Evolutionary conservation across 768 basidiomycete genomes (phyloP), one percentile per base, ranked within the genome.

Genomic region (Russula sp.): DNA sequence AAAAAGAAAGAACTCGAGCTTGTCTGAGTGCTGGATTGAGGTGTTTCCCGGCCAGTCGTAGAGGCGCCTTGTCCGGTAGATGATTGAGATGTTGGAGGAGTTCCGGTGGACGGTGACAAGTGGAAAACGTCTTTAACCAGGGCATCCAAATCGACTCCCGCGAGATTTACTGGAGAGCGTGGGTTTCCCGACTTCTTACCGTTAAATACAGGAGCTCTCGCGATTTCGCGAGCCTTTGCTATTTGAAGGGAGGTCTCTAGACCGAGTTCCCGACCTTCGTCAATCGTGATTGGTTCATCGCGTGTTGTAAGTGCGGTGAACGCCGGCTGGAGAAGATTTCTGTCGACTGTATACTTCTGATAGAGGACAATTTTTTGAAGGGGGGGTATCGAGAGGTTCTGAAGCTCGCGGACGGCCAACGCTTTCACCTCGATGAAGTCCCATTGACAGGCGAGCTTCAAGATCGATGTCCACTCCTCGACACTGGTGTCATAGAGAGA

Each of bases 301-400:
- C 84, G 81, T 11, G 74, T 73, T 45, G 83, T 83, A 0, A 89
- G 73, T 0, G 74, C 70, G 22, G 77, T 76, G 53, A 86, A 88
- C 0, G 79, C 74, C 0, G 79, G 77, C 2, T 85, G 67, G 22
- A 88, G 75, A n/a, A 82, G 70, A 3, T 73, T 71, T 14, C 71
- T 68, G 59, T 83, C 79, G 55, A 88, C 78, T 0, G 73, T 64
- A 68, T 80, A 80, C 13, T 68, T 69, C 52, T 85, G 84, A 64
- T 88, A 88, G 0, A 81, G 68, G 1, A 74, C 71, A 51, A 88
- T 79, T 32, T 83, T 82, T 1, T 82, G 77, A 0, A 86, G 74
- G 0, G 79, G 76, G 0, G 73, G 70, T 41, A 86, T 74, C 0
- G 68, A 18, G 7, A 81, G 71, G 65, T 75, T 56, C 51, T 73